These are phyloP conservation scores for Scleroderma citrinum DNA, from an alignment of 768 basidiomycete species.

Conservation along the genomic window DNA sequence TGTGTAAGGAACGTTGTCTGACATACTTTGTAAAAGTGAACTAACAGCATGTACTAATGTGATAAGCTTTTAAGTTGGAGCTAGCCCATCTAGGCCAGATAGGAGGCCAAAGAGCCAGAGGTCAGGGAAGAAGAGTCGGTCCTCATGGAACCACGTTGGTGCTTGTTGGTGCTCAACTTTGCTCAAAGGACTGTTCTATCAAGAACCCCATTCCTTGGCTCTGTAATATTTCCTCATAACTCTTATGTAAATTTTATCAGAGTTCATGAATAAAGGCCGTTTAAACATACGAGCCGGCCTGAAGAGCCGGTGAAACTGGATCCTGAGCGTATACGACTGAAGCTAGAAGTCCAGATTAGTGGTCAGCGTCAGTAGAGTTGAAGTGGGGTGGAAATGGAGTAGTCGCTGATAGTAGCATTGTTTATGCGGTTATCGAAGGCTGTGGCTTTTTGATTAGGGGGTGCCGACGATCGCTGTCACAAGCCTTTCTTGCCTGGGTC, in stretches of 20 bases:
- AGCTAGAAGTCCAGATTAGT: neutral
- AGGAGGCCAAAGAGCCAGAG: too few relatives aligned
- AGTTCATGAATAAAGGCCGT: neutral
- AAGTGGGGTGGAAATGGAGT: neutral
- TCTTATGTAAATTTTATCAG: neutral
- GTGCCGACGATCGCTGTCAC: neutral
- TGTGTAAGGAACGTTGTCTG: too few relatives aligned
- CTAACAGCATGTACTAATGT: too few relatives aligned
- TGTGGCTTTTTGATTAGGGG: neutral
- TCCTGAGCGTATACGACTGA: neutral
- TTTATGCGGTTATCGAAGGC: neutral
- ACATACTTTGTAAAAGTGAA: too few relatives aligned
- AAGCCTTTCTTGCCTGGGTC: neutral
- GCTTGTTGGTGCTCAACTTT: too few relatives aligned
- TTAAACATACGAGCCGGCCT: neutral
- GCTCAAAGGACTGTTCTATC: neutral
- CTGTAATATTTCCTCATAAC: neutral
- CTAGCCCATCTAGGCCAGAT: too few relatives aligned
- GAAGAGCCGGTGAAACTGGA: neutral
- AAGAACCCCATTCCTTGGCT: too few relatives aligned
- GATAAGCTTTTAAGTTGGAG: too few relatives aligned
- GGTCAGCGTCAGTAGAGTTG: neutral
- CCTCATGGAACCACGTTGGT: too few relatives aligned
- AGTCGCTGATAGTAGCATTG: neutral
- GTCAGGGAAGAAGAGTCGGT: too few relatives aligned